Conservation (phyloP, 805 yeast genomes). For the Teunomyces gatunensis region DNA sequence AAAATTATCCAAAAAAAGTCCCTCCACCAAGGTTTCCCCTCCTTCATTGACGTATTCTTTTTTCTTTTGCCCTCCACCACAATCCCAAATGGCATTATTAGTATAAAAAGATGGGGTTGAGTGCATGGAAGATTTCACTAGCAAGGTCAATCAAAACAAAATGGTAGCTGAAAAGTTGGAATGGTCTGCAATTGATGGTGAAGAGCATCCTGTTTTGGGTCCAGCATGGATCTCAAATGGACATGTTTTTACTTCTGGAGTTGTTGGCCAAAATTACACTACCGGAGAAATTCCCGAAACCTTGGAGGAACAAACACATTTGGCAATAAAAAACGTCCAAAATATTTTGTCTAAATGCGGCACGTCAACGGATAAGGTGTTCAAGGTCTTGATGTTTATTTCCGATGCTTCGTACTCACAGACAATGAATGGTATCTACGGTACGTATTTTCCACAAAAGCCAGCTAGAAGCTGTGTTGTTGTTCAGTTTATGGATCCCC, state of each 20-base stretch:
- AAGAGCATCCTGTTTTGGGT: constrained; percentile 29
- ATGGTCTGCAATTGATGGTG: constrained; percentile 29
- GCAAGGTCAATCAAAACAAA: not conserved
- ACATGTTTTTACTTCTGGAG: constrained; percentile 19
- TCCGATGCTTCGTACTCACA: constrained; percentile 41
- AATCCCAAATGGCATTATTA: not conserved
- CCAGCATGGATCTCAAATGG: constrained; percentile 28
- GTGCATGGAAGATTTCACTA: not conserved
- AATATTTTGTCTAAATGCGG: constrained; percentile 44
- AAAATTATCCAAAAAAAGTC: not conserved
- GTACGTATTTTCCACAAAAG: constrained; percentile 42
- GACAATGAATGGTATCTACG: constrained; percentile 46
- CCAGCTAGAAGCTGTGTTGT: constrained; percentile 57
- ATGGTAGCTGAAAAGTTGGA: constrained; percentile 12
- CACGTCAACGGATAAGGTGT: constrained; percentile 42
- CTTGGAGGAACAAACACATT: constrained; percentile 44
- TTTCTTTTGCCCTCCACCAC: not conserved
- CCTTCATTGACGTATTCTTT: not conserved
- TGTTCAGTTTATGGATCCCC: constrained; percentile 50
- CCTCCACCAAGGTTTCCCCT: constrained; percentile 2
- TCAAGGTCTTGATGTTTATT: constrained; percentile 52
- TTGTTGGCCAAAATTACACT: constrained; percentile 27
- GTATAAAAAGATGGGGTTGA: not conserved
- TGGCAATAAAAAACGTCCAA: constrained; percentile 44
- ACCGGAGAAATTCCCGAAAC: constrained; percentile 42